phyloP scores from a whole-genome alignment of 2,329 filamentous ascomycete genomes.

The Scopulariopsis brevicaulis region DNA sequence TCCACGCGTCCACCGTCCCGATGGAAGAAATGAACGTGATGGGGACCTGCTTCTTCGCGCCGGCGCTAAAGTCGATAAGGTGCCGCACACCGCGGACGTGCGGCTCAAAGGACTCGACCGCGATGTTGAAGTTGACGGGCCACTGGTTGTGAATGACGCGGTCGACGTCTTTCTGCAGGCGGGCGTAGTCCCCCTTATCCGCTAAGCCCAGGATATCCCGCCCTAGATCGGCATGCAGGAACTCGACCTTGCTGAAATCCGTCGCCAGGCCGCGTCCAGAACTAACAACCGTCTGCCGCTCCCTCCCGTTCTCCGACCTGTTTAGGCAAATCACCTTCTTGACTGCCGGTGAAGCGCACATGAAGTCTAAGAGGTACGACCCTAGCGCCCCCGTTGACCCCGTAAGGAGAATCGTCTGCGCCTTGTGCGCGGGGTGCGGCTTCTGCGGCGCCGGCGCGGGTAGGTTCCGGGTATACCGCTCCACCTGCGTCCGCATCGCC shows the following conservation, averaged over 20 bases:
- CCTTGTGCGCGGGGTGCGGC: conserved; percentile 13
- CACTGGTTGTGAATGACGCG: conserved; percentile 39
- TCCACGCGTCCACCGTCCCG: conserved; percentile 23
- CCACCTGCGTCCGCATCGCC: conserved; percentile 9
- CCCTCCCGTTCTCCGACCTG: conserved; percentile 26
- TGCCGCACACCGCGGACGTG: conserved; percentile 38
- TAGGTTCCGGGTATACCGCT: conserved; percentile 18
- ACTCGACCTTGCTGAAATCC: conserved; percentile 27
- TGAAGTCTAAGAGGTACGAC: conserved; percentile 48
- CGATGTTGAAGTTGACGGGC: conserved; percentile 39
- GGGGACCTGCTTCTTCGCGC: conserved; percentile 20
- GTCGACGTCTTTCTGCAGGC: conserved; percentile 25
- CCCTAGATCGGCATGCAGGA: conserved; percentile 35
- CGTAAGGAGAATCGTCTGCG: conserved; percentile 62
- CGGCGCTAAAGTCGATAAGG: conserved; percentile 29
- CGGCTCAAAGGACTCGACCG: conserved; percentile 33
- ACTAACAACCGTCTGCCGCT: conserved; percentile 24
- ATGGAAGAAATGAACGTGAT: conserved; percentile 33
- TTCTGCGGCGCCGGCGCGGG: conserved; percentile 10
- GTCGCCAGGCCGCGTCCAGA: conserved; percentile 23
- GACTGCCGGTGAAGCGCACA: conserved; percentile 14
- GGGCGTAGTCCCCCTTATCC: conserved; percentile 17
- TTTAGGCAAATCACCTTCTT: conserved; percentile 8
- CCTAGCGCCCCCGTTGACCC: conserved; percentile 85
- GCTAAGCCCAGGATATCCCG: conserved; percentile 34